phyloP scores from a whole-genome alignment of 352 stramenopile genomes.

The Phytopythium boreale region DNA sequence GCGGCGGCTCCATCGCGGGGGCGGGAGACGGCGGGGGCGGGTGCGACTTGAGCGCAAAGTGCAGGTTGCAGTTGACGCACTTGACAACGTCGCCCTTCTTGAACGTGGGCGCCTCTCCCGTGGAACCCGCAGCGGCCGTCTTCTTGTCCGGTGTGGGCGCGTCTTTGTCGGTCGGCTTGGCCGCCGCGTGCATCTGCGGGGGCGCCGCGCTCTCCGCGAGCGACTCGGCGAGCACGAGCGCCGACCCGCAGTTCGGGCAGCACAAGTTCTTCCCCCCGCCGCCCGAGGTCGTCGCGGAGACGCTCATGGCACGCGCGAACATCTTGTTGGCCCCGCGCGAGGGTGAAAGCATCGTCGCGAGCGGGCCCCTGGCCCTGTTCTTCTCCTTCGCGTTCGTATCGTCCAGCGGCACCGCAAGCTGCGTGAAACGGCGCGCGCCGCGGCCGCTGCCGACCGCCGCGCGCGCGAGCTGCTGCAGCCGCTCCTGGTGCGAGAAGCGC shows the following conservation, averaged over 20 bases:
- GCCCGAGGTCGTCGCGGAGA: background rate
- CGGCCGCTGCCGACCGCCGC: background rate
- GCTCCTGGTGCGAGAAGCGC: background rate
- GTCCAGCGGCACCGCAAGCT: background rate
- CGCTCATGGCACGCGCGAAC: background rate
- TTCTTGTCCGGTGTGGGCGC: constrained; percentile 9
- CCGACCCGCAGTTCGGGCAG: constrained; percentile 64
- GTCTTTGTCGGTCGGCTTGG: constrained; percentile 1
- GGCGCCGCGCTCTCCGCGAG: constrained; percentile 14
- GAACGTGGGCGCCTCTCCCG: constrained; percentile 26
- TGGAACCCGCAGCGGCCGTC: background rate
- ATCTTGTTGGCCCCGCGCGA: background rate
- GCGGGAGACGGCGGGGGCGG: constrained; percentile 9
- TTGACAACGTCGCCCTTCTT: constrained; percentile 81
- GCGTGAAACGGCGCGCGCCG: background rate
- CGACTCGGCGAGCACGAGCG: constrained; percentile 43
- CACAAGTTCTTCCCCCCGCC: constrained; percentile 21
- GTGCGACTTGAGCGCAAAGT: constrained; percentile 69
- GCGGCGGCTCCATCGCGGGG: constrained; percentile 13
- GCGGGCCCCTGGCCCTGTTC: background rate
- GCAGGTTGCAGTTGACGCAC: constrained; percentile 61
- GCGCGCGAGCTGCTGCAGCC: background rate
- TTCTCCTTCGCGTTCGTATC: background rate
- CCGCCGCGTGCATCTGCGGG: constrained; percentile 9
- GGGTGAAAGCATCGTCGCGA: background rate